Evolutionary conservation across 2,329 filamentous ascomycete genomes (phyloP).

Genomic region (Sporothrix phasma): DNA sequence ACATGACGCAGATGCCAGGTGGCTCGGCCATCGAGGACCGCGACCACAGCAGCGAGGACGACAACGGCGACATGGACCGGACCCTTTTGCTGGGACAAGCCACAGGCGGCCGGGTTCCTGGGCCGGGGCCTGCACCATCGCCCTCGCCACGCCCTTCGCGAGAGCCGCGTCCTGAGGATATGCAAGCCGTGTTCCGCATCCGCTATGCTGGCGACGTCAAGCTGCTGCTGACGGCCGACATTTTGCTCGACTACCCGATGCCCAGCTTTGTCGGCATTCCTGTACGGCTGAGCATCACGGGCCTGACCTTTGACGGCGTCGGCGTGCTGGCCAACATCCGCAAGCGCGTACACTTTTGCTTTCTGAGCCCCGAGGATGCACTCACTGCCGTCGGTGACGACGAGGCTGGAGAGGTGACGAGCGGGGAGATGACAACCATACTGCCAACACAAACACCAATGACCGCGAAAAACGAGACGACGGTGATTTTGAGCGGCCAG

Average conservation of each 20-base stretch:
- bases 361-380: slow-evolving; percentile 85
- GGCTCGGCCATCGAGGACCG: slow-evolving; percentile 33
- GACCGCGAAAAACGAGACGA: not conserved
- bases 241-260: slow-evolving; percentile 96
- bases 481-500: not conserved
- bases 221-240: slow-evolving; percentile 85
- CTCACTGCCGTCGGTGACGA: slow-evolving; percentile 55
- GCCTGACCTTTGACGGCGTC: slow-evolving; percentile 88
- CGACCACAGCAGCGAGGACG: slow-evolving; percentile 22
- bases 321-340: slow-evolving; percentile 87
- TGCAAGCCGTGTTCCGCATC: slow-evolving; percentile 87
- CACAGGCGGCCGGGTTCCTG: slow-evolving; percentile 14
- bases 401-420: slow-evolving; percentile 25
- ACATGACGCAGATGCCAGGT: slow-evolving; percentile 20
- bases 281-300: slow-evolving; percentile 88
- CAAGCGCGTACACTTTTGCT: slow-evolving; percentile 84
- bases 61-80: slow-evolving; percentile 14
- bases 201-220: slow-evolving; percentile 80
- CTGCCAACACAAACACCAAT: too few relatives aligned
- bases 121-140: slow-evolving; percentile 3
- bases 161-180: slow-evolving; percentile 71
- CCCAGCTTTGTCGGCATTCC: slow-evolving; percentile 95
- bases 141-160: slow-evolving; percentile 33
- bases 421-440: not conserved
- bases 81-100: slow-evolving; percentile 10